Base-by-base conservation (phyloP, 768 basidiomycete species). In the Trametes cubensis region DNA sequence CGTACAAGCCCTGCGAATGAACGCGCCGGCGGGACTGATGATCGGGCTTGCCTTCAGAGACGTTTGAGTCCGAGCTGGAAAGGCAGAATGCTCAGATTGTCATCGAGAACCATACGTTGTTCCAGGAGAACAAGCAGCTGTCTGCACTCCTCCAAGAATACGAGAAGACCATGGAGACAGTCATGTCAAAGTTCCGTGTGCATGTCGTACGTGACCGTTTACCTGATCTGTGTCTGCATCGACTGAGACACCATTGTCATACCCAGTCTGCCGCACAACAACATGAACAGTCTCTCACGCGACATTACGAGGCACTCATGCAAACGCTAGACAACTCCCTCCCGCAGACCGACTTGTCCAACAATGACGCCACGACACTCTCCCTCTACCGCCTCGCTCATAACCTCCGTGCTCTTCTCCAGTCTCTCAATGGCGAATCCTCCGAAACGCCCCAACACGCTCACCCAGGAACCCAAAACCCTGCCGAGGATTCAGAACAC, bases 121-220 rank as follows among this genome's bases (percentile, higher is more conserved):
- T 92, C 51, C 89, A 98, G 64, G 97, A 99, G 76, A 98, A 99
- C 79, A 95, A 92, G 73, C 96, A 98, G 71, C 82, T 98, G 30
- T 89, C 88, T 66, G 68, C 85, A 26, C 80, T 99, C 26, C 79
- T 98, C 59, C 95, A 95, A 71, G 97, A 99, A 74, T 96, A 98
- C 72, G 95, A 98, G 73, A 80, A 81, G 56, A 97, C 95, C 3
- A 83, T 99, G 80, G 95, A 98, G 69, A 95, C 88, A 28, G 92
- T 98, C 72, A 98, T 99, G 97, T 78, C 86, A 54, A 98, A 98
- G 76, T 98, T 98, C 73, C 83, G 95, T 61, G 89, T 88, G 61
- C 90, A 98, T 71, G 87, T 93, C 14, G 95, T 96, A 69, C 70
- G 92, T 81, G 20, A 49, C 49, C 23, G 28, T 15, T 38, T 15